These are phyloP conservation scores for Monilinia aucupariae DNA, from an alignment of 2,329 filamentous ascomycete species.

Conservation along the genomic window DNA sequence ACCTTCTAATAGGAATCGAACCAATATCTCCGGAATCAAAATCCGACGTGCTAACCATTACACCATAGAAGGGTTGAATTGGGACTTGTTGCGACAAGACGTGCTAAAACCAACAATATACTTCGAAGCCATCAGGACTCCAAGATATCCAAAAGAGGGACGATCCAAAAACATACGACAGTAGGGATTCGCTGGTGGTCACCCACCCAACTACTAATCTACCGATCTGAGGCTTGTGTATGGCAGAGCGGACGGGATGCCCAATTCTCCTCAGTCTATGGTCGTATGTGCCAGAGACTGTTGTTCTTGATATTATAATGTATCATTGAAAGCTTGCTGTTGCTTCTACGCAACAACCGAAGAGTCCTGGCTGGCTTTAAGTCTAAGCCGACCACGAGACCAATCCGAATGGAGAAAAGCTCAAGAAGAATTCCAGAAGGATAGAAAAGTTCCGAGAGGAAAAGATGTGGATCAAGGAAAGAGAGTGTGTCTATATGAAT, in stretches of 20 bases:
- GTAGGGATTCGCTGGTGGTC: no score
- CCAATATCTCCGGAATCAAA: not conserved
- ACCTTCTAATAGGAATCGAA: constrained; percentile 11
- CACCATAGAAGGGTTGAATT: constrained; percentile 3
- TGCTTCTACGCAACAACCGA: not conserved
- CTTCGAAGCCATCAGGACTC: not conserved
- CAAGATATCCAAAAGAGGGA: not conserved
- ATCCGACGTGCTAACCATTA: constrained; percentile 6
- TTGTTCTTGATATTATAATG: not conserved
- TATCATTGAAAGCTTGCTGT: not conserved
- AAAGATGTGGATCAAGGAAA: not conserved
- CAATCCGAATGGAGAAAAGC: not conserved
- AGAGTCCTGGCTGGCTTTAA: no score
- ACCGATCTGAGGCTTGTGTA: no score
- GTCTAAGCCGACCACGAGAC: no score
- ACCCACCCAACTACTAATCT: no score
- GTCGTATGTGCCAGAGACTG: accelerated
- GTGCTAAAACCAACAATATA: not conserved
- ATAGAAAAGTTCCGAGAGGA: no score
- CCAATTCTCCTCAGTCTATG: constrained; percentile 1
- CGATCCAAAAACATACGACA: not conserved
- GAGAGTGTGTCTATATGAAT: not conserved
- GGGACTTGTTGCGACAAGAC: not conserved
- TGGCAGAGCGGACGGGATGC: no score
- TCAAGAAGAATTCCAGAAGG: not conserved